Base-by-base conservation (phyloP, 257 asterid genomes). In the Solanum bulbocastanum region DNA sequence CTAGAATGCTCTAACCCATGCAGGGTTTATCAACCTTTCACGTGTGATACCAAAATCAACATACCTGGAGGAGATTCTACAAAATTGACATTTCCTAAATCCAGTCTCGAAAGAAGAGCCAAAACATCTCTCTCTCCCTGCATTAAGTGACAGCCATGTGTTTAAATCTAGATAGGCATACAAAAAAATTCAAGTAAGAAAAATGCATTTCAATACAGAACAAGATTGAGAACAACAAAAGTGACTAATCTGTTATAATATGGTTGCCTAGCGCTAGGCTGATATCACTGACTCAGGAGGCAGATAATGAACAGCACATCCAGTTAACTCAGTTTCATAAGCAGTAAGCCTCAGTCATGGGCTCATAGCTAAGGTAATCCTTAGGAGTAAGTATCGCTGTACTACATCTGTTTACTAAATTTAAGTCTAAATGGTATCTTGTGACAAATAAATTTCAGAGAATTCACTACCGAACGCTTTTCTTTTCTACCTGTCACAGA, bases 91-190 rank as follows among this genome's bases (percentile, higher is more conserved):
- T 93, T 94, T 87, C 93, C 93, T 92, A 94, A 87, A 93, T 97
- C 99, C 78, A 97, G 92, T 91, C 96, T 93, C 49, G 98, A 96
- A 73, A 97, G 96, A 90, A 97, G 98, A 88, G 96, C 96, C 91
- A 97, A 91, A 79, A 97, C 98, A 87, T 96, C 94, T 87, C 82
- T 95, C 89, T 97, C 99, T 87, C 91, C 93, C 99, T 97, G 98
- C 92, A 92, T 42, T 83, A 83, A 84, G 87, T 87, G 89, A 46
- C 40, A 79, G 86, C 86, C 58, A 36, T 23, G 84, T 37, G 76
- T 30, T 44, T 42, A 87, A 85, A 72, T 79, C 84, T 8, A 86
- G 30, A 36, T 84, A 15, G 39, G 46, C 39, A 85, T 30, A 88
- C n/a, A 30, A 37, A 46, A 58, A 23, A 78, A 58, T 23, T 33